Evolutionary conservation across 805 yeast species (phyloP), one percentile per base, ranked within the genome.

Genomic region (Scheffersomyces spartinae): DNA sequence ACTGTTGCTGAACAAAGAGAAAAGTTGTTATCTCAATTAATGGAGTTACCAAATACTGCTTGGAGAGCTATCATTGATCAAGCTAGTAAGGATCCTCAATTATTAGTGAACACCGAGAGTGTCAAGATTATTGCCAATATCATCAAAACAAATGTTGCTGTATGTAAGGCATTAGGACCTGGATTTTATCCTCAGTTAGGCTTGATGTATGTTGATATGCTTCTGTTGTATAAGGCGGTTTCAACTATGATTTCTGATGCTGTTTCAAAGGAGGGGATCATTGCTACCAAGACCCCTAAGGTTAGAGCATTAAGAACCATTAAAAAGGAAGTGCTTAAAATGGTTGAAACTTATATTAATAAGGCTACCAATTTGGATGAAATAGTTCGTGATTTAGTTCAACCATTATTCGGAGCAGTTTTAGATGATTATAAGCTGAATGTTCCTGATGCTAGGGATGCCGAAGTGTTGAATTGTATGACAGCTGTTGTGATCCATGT

Each of bases 391-490:
- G 84, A 79, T 35, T 66, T 91, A 37, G 75, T 85, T 4, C 82
- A 81, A 35, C 93, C 94, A 16, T 60, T 91, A 44, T 71, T 91
- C 34, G 67, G 67, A 23, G 83, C 96, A 0, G 86, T 84, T 9
- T 67, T 91, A 35, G 93, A 80, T 33, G 99, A 91, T 51, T 91
- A 91, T 57, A 73, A 71, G 43, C 60, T 73, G 10, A 82, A 82
- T 45, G 94, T 85, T 17, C 94, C 97, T 4, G 94, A 85, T 58
- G 95, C 96, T 7, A 76, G 97, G 48, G 98, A 91, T 57, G 95
- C 95, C 6, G 98, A 91, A 56, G 98, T 91, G 4, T 67, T 91
- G 51, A 83, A 81, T 54, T 86, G 97, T 67, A 77, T 91, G 73
- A 74, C 94, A 6, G 83, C 95, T 1, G 70, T 91, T 29, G 94